These are phyloP conservation scores for Cadophora luteo-olivacea DNA, from an alignment of 2,329 filamentous ascomycete genomes.

Conservation along the genomic window DNA sequence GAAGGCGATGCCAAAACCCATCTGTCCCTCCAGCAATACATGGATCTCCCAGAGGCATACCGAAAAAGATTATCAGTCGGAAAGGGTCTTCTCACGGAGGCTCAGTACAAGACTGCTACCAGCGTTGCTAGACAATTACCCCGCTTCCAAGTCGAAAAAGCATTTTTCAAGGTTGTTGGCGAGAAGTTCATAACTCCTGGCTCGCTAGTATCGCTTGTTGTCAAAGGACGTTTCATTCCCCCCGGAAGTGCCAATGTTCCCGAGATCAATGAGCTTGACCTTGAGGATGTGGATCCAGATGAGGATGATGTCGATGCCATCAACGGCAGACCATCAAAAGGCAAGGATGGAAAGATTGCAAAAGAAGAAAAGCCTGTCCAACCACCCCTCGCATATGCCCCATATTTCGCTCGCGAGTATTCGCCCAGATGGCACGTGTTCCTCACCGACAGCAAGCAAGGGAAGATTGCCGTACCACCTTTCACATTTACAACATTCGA, in stretches of 20 bases:
- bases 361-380: conserved; percentile 71
- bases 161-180: conserved; percentile 98
- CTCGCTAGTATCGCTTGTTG: conserved; percentile 89
- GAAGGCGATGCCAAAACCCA: conserved; percentile 80
- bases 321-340: conserved; percentile 74
- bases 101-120: conserved; percentile 79
- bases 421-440: conserved; percentile 94
- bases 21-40: conserved; percentile 83
- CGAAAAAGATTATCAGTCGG: conserved; percentile 76
- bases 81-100: conserved; percentile 72
- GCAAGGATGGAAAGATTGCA: conserved; percentile 65
- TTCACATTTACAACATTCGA: conserved; percentile 96
- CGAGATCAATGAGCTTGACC: conserved; percentile 75
- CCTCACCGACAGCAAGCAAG: conserved; percentile 90
- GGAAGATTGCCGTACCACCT: conserved; percentile 94
- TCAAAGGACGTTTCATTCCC: conserved; percentile 93
- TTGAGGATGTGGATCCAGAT: conserved; percentile 90
- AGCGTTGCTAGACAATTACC: conserved; percentile 84
- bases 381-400: conserved; percentile 87
- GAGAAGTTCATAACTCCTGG: conserved; percentile 92
- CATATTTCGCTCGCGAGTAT: conserved; percentile 88
- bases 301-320: conserved; percentile 91
- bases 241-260: conserved; percentile 81
- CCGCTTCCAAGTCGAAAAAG: conserved; percentile 82
- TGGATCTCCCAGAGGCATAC: conserved; percentile 79